These are phyloP conservation scores for Penicillium oxalicum DNA, from an alignment of 2,329 filamentous ascomycete genomes.

Conservation along the genomic window DNA sequence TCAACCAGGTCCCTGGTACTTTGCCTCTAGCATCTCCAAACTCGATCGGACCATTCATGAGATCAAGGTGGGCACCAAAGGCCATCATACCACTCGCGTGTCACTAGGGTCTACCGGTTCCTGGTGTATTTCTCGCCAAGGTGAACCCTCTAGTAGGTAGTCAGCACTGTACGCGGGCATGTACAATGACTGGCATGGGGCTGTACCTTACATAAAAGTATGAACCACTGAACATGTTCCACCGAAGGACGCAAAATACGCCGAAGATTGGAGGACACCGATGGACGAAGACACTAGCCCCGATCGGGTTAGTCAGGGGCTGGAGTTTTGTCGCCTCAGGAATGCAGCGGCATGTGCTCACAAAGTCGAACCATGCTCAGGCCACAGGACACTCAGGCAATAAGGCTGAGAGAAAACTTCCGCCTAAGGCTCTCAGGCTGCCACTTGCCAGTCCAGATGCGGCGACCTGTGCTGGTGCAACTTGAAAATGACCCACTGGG, in stretches of 20 bases:
- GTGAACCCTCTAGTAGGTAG: neutral
- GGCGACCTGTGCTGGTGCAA: neutral
- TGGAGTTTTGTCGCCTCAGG: neutral
- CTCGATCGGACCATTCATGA: too few relatives aligned
- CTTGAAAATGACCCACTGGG: neutral
- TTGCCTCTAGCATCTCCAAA: too few relatives aligned
- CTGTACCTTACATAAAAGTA: too few relatives aligned
- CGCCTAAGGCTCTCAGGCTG: neutral
- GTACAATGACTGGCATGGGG: neutral
- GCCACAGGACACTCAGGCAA: neutral
- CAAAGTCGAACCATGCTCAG: neutral
- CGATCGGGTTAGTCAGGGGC: constrained; percentile 2
- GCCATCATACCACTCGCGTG: too few relatives aligned
- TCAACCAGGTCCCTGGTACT: too few relatives aligned
- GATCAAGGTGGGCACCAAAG: too few relatives aligned
- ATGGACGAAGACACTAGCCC: neutral
- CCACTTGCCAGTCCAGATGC: neutral
- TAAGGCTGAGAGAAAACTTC: too few relatives aligned
- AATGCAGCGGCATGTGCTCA: neutral
- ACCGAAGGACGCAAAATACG: neutral
- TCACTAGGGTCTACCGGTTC: too few relatives aligned
- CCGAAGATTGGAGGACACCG: neutral
- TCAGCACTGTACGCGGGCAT: neutral
- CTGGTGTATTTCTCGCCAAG: too few relatives aligned
- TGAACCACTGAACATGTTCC: too few relatives aligned